phyloP scores from a whole-genome alignment of 345 rosid species.

The Gynandropsis gynandra region DNA sequence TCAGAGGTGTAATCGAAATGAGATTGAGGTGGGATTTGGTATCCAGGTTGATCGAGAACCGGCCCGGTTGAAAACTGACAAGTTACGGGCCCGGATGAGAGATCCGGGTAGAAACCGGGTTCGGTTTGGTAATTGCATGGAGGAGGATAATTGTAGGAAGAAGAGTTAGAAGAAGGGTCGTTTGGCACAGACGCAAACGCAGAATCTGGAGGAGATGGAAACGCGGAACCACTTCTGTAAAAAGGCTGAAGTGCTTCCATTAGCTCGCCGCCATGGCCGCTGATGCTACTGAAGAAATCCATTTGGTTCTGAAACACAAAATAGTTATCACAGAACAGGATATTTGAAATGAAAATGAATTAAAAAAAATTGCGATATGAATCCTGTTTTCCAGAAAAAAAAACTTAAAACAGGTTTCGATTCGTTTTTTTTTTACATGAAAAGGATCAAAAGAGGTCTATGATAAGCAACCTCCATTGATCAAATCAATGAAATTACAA shows the following conservation, averaged over 20 bases:
- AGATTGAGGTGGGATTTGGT: constrained; percentile 36
- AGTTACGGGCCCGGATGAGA: constrained; percentile 29
- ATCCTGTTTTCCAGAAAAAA: constrained; percentile 39
- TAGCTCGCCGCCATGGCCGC: constrained; percentile 49
- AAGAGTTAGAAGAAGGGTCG: constrained; percentile 21
- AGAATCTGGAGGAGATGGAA: constrained; percentile 18
- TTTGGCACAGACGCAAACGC: constrained; percentile 14
- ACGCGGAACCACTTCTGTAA: constrained; percentile 45
- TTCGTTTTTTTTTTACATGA: neutral
- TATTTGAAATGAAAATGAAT: neutral
- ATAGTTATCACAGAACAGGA: neutral
- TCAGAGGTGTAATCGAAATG: constrained; percentile 58
- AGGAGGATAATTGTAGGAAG: constrained; percentile 14
- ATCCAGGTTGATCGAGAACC: constrained; percentile 37
- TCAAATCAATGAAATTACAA: constrained; percentile 14
- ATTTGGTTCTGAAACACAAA: constrained; percentile 21
- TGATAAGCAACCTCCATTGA: constrained; percentile 64
- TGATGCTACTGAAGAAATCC: constrained; percentile 54
- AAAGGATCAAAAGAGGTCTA: constrained; percentile 46
- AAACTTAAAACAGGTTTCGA: constrained; percentile 31
- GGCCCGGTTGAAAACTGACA: constrained; percentile 30
- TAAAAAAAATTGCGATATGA: neutral
- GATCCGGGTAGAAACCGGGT: constrained; percentile 27
- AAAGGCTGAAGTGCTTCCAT: constrained; percentile 96
- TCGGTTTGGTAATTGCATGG: constrained; percentile 10